Conservation (phyloP, 2,329 filamentous ascomycete species). For the Aureobasidium sp. region DNA sequence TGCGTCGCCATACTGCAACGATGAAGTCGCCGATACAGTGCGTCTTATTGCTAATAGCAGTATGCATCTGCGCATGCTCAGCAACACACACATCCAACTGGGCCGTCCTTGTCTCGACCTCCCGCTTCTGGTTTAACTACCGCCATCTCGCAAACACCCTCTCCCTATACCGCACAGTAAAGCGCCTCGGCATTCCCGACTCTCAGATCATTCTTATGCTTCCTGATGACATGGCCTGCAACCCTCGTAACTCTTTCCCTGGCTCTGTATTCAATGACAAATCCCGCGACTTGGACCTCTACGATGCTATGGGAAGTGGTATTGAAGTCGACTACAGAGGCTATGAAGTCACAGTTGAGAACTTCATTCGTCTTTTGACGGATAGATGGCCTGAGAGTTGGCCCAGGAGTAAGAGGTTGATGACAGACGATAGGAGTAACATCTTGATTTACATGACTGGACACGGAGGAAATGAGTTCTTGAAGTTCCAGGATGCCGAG, state of each 20-base stretch:
- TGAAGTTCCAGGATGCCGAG: slow-evolving; percentile 97
- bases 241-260: slow-evolving; percentile 94
- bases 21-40: slow-evolving; percentile 1
- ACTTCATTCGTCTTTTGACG: slow-evolving; percentile 91
- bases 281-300: slow-evolving; percentile 87
- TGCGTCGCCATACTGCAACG: neutral
- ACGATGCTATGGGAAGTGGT: slow-evolving; percentile 57
- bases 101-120: slow-evolving; percentile 97
- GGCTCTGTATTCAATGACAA: slow-evolving; percentile 98
- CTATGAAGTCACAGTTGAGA: slow-evolving; percentile 98
- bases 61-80: slow-evolving; percentile 30
- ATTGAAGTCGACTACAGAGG: slow-evolving; percentile 98
- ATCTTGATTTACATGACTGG: slow-evolving; percentile 99
- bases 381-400: slow-evolving; percentile 92
- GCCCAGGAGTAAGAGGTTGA: slow-evolving; percentile 82
- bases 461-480: slow-evolving; percentile 92
- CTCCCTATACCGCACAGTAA: slow-evolving; percentile 95
- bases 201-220: slow-evolving; percentile 99
- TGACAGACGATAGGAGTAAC: slow-evolving; percentile 93
- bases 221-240: slow-evolving; percentile 99
- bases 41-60: slow-evolving; percentile 9
- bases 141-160: slow-evolving; percentile 96
- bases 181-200: slow-evolving; percentile 93
- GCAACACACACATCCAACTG: slow-evolving; percentile 95
- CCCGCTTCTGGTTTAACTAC: slow-evolving; percentile 99